Percentiles rank a stretch among this genome's conserved stretches.
These are phyloP conservation scores for Ophiostoma sp. DNA, from an alignment of 2,329 filamentous ascomycete genomes.

Conservation along the genomic window DNA sequence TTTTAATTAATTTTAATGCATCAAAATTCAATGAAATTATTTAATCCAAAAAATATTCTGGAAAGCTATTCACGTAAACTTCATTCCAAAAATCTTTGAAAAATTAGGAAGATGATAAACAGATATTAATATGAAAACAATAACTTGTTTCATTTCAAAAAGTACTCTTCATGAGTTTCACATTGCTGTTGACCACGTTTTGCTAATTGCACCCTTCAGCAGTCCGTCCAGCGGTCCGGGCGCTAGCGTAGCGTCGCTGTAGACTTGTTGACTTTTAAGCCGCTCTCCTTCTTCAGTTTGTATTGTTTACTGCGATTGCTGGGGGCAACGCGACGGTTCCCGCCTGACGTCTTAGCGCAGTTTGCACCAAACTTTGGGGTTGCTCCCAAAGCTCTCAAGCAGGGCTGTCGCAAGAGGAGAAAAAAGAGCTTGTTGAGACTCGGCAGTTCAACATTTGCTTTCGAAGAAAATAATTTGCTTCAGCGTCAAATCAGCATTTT, in stretches of 20 bases:
- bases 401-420: neutral
- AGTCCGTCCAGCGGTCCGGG: neutral
- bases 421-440: neutral
- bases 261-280: conserved; percentile 11
- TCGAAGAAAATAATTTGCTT: neutral
- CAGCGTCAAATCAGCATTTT: neutral
- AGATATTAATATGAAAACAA: too few relatives aligned
- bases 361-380: neutral
- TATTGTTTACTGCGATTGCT: conserved; percentile 20
- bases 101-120: too few relatives aligned
- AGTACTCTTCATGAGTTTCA: too few relatives aligned
- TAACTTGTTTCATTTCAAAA: too few relatives aligned
- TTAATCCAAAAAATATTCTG: too few relatives aligned
- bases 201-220: neutral
- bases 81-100: too few relatives aligned
- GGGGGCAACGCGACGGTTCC: conserved; percentile 12
- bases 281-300: neutral
- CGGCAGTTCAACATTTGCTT: neutral
- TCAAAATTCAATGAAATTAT: too few relatives aligned
- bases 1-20: too few relatives aligned
- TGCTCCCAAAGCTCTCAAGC: neutral
- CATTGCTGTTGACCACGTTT: neutral
- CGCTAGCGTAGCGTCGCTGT: neutral
- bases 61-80: too few relatives aligned
- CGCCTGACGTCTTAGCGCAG: conserved; percentile 2